Evolutionary conservation across 495 filamentous ascomycete species (phyloP), one percentile per base, ranked within the genome.

Genomic region (Neurospora cerealis): DNA sequence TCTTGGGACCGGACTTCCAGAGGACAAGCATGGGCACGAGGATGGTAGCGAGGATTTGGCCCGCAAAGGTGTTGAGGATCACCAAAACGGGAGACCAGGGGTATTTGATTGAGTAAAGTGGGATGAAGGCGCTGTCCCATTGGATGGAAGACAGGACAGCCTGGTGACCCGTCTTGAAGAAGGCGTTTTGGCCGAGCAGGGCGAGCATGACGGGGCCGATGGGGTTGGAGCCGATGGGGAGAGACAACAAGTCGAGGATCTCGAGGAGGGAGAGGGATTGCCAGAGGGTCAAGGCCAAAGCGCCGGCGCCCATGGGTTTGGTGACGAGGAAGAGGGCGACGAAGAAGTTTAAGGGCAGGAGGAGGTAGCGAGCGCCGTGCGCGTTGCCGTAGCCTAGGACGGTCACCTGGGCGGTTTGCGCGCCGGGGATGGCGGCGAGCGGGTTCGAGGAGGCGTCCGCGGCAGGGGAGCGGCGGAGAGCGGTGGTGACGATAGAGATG

Each of bases 101-200:
- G 83, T 98, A 98, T 75, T 88, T 87, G 78, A 98, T 88, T 3
- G 90, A 88, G 66, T 89, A 87, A 37, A 98, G 85, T 2, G 96
- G 92, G 77, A 99, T 92, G 86, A 98, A 99, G 32, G 94, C 95
- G n/a, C 88, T 86, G 82, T 98, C 94, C 96, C 96, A 99, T 78
- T 99, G 96, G 80, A 99, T 96, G 74, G 88, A 91, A 77, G 89
- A 87, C 32, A 97, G 88, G 0, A 90, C 91, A 19, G 95, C 95
- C 82, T 98, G 96, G 82, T 99, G 96, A 75, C 96, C 96, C 1
- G 96, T 99, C 77, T 95, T 97, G 89, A 99, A 99, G 86, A 91
- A 99, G 84, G 97, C 89, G 81, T 94, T 97, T 75, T 90, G 92
- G 69, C 94, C 96, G 2, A 99, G 86, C 19, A 98, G 81, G 44